A percentile compares a stretch with the other conserved stretches of the same genome.
Conservation (phyloP, 2,329 filamentous ascomycete species). For the Nothophoma quercina region DNA sequence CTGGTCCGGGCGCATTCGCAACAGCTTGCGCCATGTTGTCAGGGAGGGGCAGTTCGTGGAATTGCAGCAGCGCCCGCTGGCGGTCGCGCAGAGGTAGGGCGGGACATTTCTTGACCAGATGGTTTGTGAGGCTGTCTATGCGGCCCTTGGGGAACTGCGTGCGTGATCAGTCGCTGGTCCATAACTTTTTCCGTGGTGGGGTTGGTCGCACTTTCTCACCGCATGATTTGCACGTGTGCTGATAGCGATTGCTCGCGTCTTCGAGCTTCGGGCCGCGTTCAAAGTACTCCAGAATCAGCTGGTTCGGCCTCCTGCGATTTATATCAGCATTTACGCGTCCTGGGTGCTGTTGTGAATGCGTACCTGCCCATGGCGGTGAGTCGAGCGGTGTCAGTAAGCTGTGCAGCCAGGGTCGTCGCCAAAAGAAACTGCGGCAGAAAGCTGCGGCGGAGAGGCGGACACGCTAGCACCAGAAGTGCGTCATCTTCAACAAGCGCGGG, state of each 20-base stretch:
- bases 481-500: neutral
- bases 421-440: constrained; percentile 11
- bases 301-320: constrained; percentile 73
- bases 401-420: constrained; percentile 6
- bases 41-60: constrained; percentile 69
- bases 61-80: constrained; percentile 74
- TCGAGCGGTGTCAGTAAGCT: constrained; percentile 18
- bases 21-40: constrained; percentile 44
- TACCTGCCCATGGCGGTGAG: constrained; percentile 21
- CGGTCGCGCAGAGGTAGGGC: constrained; percentile 77
- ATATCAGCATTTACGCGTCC: constrained; percentile 8
- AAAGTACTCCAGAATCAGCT: constrained; percentile 87
- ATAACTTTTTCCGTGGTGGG: constrained; percentile 24
- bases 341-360: constrained; percentile 4
- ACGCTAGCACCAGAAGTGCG: constrained; percentile 8
- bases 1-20: constrained; percentile 23
- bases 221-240: constrained; percentile 88
- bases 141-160: constrained; percentile 81
- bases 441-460: neutral
- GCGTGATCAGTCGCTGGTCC: constrained; percentile 30
- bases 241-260: constrained; percentile 90
- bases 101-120: constrained; percentile 87
- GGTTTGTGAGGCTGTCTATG: constrained; percentile 80
- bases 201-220: constrained; percentile 68
- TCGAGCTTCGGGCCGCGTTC: constrained; percentile 84